A percentile compares a stretch with the other conserved stretches of the same genome.
These are phyloP conservation scores for Physaria fendleri DNA, from an alignment of 345 rosid genomes.

Conservation along the genomic window DNA sequence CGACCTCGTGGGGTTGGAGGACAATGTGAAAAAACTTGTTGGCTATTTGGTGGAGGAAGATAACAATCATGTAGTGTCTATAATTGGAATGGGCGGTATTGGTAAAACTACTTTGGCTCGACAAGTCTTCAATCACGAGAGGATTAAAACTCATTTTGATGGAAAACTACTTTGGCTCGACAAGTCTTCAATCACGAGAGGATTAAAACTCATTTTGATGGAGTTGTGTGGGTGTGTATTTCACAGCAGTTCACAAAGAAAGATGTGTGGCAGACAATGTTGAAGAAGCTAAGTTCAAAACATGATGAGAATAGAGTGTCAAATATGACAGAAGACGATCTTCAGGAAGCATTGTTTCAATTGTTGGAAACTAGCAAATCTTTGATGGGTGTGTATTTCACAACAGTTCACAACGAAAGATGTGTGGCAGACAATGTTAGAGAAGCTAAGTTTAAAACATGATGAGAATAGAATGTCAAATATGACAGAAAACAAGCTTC, in stretches of 20 bases:
- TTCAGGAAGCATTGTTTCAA: background rate
- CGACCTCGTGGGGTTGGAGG: slow-evolving; percentile 33
- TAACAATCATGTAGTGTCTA: slow-evolving; percentile 18
- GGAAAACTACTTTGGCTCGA: slow-evolving; percentile 27
- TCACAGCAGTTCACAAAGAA: slow-evolving; percentile 30
- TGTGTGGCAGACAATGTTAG: too few relatives aligned
- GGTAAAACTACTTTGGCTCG: slow-evolving; percentile 42
- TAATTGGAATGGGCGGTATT: slow-evolving; percentile 46
- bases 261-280: slow-evolving; percentile 30
- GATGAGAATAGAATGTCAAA: too few relatives aligned
- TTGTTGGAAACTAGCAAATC: slow-evolving; percentile 5
- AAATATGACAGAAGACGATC: slow-evolving; percentile 8
- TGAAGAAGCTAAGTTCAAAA: background rate
- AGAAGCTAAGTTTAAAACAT: too few relatives aligned
- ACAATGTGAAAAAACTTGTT: slow-evolving; percentile 15
- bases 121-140: slow-evolving; percentile 11
- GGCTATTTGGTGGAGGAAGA: background rate
- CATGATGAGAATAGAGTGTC: background rate
- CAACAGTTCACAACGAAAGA: too few relatives aligned
- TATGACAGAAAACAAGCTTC: too few relatives aligned
- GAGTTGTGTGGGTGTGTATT: slow-evolving; percentile 32
- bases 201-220: slow-evolving; percentile 16
- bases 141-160: slow-evolving; percentile 16
- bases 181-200: slow-evolving; percentile 11
- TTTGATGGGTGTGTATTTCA: too few relatives aligned